Conservation (phyloP, 108 stramenopile species). For the Phaeodactylum tricornutum region DNA sequence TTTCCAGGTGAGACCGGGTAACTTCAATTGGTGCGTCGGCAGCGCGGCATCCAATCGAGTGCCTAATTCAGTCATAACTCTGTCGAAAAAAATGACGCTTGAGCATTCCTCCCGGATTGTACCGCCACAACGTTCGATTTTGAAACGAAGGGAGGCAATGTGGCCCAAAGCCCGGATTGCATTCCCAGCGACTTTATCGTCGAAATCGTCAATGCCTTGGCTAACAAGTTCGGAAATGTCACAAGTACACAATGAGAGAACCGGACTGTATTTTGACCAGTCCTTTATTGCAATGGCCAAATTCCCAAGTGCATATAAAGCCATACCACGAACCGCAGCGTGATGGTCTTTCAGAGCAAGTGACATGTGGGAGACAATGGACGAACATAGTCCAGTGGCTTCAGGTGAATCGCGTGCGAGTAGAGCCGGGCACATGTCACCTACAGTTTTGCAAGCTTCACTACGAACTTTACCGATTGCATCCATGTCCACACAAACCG, state of each 20-base stretch:
- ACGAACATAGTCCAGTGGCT: slow-evolving; percentile 7
- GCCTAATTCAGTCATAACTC: too few relatives aligned
- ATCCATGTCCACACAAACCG: slow-evolving; percentile 22
- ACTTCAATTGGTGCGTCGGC: neutral
- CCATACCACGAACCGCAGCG: slow-evolving; percentile 36
- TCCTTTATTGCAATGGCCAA: slow-evolving; percentile 34
- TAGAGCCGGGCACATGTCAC: slow-evolving; percentile 41
- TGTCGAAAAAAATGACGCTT: too few relatives aligned
- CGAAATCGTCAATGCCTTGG: slow-evolving; percentile 3
- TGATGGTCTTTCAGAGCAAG: slow-evolving; percentile 29
- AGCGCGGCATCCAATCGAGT: neutral
- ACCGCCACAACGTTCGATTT: slow-evolving; percentile 3
- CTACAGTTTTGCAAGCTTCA: slow-evolving; percentile 55
- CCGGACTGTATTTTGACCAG: too few relatives aligned
- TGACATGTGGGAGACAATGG: slow-evolving; percentile 13
- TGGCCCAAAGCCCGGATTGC: slow-evolving; percentile 60
- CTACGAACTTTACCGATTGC: slow-evolving; percentile 33
- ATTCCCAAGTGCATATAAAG: slow-evolving; percentile 63
- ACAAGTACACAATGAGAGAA: slow-evolving; percentile 22
- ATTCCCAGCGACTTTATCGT: slow-evolving; percentile 25
- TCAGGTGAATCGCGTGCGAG: slow-evolving; percentile 5
- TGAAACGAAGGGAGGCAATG: slow-evolving; percentile 27
- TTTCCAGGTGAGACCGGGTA: slow-evolving; percentile 45
- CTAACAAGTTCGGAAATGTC: neutral
- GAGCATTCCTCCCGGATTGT: too few relatives aligned